phyloP scores from a whole-genome alignment of 129 eudicot genomes.

The Ambrosia trifida region DNA sequence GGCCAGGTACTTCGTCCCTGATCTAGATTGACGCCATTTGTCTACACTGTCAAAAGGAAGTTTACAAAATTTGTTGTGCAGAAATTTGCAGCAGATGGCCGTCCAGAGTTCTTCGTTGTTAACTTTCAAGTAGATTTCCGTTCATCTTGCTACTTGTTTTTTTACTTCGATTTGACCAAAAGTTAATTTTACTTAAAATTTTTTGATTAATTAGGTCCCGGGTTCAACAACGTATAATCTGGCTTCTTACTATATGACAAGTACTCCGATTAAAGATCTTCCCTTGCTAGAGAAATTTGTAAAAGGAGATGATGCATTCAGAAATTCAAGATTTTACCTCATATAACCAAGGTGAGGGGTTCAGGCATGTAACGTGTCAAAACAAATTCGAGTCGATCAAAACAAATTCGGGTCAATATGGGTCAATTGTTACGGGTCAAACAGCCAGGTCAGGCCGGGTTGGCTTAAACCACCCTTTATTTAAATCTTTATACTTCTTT shows the following conservation, averaged over 20 bases:
- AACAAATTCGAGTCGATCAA: too few species aligned
- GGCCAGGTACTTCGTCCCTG: too few species aligned
- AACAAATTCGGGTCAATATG: not conserved
- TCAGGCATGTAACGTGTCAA: too few species aligned
- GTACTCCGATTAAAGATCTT: slow-evolving; percentile 44
- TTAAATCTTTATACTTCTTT: too few species aligned
- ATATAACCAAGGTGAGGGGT: slow-evolving; percentile 45
- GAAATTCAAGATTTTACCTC: slow-evolving; percentile 71
- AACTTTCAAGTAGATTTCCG: slow-evolving; percentile 53
- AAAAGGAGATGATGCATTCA: slow-evolving; percentile 67
- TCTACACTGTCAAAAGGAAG: too few species aligned
- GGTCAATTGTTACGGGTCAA: not conserved
- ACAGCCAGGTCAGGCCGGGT: not conserved
- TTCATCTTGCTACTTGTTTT: not conserved
- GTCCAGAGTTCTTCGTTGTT: slow-evolving; percentile 56
- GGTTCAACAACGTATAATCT: slow-evolving; percentile 55
- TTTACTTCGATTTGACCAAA: not conserved
- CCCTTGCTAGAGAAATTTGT: slow-evolving; percentile 64
- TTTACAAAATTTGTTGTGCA: too few species aligned
- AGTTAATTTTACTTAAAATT: not conserved
- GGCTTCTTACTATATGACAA: slow-evolving; percentile 54
- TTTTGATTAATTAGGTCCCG: slow-evolving; percentile 46
- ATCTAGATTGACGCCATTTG: too few species aligned
- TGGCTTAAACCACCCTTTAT: too few species aligned
- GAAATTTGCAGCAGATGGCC: slow-evolving; percentile 68